Base-by-base conservation (phyloP, 768 basidiomycete species). In the Termitomyces sp. region DNA sequence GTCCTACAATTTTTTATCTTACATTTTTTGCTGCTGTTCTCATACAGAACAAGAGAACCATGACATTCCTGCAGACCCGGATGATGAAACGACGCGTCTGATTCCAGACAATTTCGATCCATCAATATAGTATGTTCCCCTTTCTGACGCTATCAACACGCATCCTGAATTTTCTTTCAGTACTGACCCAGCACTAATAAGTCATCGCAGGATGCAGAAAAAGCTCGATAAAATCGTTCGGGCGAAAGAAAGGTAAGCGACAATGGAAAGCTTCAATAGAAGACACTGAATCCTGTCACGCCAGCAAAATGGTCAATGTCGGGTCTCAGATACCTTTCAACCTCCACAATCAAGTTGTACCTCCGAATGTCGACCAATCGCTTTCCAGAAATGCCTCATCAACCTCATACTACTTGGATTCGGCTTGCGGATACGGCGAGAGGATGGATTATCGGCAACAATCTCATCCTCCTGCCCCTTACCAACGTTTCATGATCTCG, bases 281-380 rank as follows among this genome's bases (percentile, higher is more conserved):
- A 39, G 28, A n/a, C 12, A 2, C 26, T 39, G 36, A 52, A 29
- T 39, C 51, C n/a, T 15, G 18, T 51, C 24, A 7, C 28, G 67
- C n/a, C 39, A 88, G 86, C 33, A 85, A 81, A 77, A 87, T 88
- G 86, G 85, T 88, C 61, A 86, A 87, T 56, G 79, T 88, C 15
- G 78, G 79, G 55, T 80, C 82, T 2, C 77, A 75, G 24, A 73
- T 82, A 28, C 86, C 86, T 0, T 87, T 88, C 71, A 82, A 83
- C 64, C 73, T 87, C 59, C 80, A 81, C 66, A 75, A 73, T 53
- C 69, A 69, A 52, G 60, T 68, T 15, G 53, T 70, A 28, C 66
- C 66, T 18, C 59, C 67, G 4, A 64, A 69, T 9, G 59, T 61
- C 12, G 64, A 65, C 10, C 66, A 68, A 13, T 69, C 72, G 16